These are phyloP conservation scores for Gossypium australe DNA, from an alignment of 345 rosid genomes.

Conservation along the genomic window DNA sequence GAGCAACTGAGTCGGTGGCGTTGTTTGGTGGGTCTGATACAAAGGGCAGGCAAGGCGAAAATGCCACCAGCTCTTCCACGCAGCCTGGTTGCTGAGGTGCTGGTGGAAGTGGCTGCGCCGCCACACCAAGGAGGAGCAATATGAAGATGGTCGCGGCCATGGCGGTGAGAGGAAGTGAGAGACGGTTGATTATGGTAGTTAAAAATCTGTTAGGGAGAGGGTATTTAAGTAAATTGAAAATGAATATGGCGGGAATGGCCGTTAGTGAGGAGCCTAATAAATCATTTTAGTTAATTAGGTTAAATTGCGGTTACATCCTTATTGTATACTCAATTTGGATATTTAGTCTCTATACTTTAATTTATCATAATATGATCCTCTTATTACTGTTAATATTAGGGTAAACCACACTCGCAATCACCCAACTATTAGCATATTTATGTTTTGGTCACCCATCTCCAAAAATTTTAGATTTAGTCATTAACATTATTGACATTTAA, in stretches of 20 bases:
- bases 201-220: background rate
- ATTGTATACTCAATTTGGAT: no score
- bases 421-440: no score
- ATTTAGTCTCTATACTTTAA: no score
- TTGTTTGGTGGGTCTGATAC: slow-evolving; percentile 63
- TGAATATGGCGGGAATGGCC: background rate
- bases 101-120: slow-evolving; percentile 7
- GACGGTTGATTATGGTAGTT: background rate
- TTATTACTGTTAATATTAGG: no score
- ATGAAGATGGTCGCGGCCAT: slow-evolving; percentile 17
- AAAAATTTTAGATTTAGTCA: no score
- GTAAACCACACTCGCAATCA: no score
- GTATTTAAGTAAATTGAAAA: background rate
- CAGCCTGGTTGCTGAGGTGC: slow-evolving; percentile 36
- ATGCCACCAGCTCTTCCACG: slow-evolving; percentile 47
- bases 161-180: slow-evolving; percentile 10
- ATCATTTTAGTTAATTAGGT: background rate
- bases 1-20: slow-evolving; percentile 28
- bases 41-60: slow-evolving; percentile 75
- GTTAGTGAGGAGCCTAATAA: background rate
- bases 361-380: no score
- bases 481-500: no score
- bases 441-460: no score
- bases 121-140: slow-evolving; percentile 15
- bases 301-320: no score